Base-by-base conservation (phyloP, 139 green algal species). In the Eudorina sp. region DNA sequence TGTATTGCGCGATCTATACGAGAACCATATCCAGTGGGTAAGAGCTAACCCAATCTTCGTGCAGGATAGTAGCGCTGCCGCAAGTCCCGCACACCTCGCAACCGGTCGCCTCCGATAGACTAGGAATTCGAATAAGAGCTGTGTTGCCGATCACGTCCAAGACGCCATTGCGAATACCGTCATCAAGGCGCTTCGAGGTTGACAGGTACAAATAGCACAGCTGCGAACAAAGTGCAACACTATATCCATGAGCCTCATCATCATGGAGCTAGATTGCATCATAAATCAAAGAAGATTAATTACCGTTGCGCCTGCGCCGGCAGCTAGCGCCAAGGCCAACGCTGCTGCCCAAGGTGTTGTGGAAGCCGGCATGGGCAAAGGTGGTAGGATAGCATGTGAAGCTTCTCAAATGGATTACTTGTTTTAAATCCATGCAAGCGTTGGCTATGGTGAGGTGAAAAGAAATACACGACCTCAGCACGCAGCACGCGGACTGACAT, bases 131-230 rank as follows among this genome's bases (percentile, higher is more conserved):
- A 0, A 99, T 88, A 1, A 99, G 90, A 0, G 96, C 95, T 0
- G 97, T 99, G 90, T 98, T 95, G 53, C 97, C 97, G 36, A 99
- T 95, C 6, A 96, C 74, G 0, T 84, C 94, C 0, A 91, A 70
- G 23, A 98, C 72, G 5, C 94, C 95, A 34, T 92, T 29, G 0
- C 81, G 81, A 16, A 79, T 29, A 18, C 40, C 64, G 4, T 51
- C 43, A 2, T 78, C 36, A 0, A 29, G 45, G 3, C 45, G 62
- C n/a, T 48, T 53, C 43, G 58, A 18, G 19, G 1, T 48, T 1
- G 31, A 6, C 0, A 79, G 45, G n/a, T 41, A 66, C 23, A 78
- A 51, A 11, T 53, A 87, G 43, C 81, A 87, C 0, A 86, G 3
- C 80, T 86, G 80, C n/a, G 13, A 16, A 40, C 21, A 13, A 43